Base-by-base conservation (phyloP, 164 flowering plant species). In the Magnolia officinalis region DNA sequence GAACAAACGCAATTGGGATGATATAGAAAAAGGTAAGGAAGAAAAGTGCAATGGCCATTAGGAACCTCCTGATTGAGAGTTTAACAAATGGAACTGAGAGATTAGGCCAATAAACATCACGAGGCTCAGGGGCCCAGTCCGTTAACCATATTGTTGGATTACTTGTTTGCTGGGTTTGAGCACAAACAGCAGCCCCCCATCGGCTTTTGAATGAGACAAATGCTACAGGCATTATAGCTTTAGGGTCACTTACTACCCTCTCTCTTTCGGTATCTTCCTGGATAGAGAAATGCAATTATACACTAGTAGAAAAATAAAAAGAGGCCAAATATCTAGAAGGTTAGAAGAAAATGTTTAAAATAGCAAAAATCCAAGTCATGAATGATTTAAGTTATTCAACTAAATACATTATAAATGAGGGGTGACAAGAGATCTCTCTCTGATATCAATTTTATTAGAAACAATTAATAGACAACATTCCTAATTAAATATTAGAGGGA, bases 51-150 rank as follows among this genome's bases (percentile, higher is more conserved):
- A 95, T 92, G 52, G 74, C 88, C 63, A 89, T 83, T 10, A 95
- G 78, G 18, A 93, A 86, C 86, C 89, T 91, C 79, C 91, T 82
- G 59, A 95, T 79, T 21, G 91, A 72, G 74, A 95, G 89, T 51
- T 85, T 80, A 78, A 95, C 95, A 85, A 87, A 93, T 63, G 98
- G 98, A 64, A 95, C 88, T 24, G 98, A 89, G 45, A 93, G 86
- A 82, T 93, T 95, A 24, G 73, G 55, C 98, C 98, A 95, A 78
- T 88, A 95, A 6, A 95, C 87, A 85, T 95, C 98, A 51, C 97
- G 88, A 49, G 98, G 98, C 83, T 95, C 97, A 5, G 98, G 87
- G 63, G 98, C 97, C 98, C 98, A 95, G 63, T 88, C 98, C 9
- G 98, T 93, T 55, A 93, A 81, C 98, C 98, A 93, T 31, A 88